phyloP scores from a whole-genome alignment of 164 flowering plant genomes.

The Pachysandra terminalis region DNA sequence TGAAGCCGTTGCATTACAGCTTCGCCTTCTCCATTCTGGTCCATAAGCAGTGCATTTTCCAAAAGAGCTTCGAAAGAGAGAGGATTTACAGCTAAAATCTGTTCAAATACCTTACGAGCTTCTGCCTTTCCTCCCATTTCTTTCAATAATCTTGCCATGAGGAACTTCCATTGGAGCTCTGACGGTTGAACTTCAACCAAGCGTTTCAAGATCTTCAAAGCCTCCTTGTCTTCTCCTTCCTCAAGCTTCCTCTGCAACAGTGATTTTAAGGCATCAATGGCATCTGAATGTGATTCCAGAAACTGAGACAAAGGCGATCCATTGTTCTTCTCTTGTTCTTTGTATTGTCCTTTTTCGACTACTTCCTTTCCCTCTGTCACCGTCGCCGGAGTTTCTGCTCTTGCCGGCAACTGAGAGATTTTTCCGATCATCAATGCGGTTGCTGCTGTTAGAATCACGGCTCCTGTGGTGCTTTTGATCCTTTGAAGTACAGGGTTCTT shows the following conservation, averaged over 20 bases:
- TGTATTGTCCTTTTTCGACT: constrained; percentile 12
- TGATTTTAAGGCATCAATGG: too few relatives aligned
- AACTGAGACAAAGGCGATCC: too few relatives aligned
- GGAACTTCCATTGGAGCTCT: constrained; percentile 59
- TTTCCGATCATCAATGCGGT: too few relatives aligned
- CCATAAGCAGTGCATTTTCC: constrained; percentile 76
- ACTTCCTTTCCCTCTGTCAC: constrained; percentile 16
- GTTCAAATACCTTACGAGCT: constrained; percentile 59
- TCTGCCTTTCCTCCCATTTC: constrained; percentile 75
- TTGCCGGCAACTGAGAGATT: constrained; percentile 31
- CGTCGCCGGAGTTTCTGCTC: constrained; percentile 36
- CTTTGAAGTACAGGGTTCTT: constrained; percentile 10
- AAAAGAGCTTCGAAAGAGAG: constrained; percentile 70
- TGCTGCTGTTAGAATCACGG: too few relatives aligned
- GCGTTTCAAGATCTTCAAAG: too few relatives aligned
- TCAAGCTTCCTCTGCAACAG: constrained; percentile 40
- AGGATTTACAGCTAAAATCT: constrained; percentile 56
- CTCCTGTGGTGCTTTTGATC: too few relatives aligned
- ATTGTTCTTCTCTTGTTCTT: background rate
- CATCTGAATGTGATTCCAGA: too few relatives aligned
- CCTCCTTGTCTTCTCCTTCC: constrained; percentile 57
- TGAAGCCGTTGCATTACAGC: constrained; percentile 48
- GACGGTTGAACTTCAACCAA: constrained; percentile 70
- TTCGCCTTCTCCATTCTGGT: constrained; percentile 62
- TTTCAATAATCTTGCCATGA: constrained; percentile 52